Conservation (phyloP, 2,329 filamentous ascomycete genomes). For the Torrubiella hemipterigena region DNA sequence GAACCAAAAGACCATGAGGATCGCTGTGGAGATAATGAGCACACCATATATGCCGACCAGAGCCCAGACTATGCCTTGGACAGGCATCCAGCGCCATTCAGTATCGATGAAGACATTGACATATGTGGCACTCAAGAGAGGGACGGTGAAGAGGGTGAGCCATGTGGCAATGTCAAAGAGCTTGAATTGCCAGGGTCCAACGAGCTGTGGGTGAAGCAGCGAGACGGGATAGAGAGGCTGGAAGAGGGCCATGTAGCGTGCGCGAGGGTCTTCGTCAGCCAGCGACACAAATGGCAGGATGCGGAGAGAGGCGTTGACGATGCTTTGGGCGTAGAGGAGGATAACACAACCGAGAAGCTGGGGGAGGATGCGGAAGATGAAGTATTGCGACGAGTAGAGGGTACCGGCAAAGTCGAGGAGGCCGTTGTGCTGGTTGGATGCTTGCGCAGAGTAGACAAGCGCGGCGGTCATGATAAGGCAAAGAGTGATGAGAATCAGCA, state of each 20-base stretch:
- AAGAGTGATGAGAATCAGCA: constrained; percentile 47
- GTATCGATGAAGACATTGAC: constrained; percentile 45
- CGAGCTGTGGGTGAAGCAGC: constrained; percentile 49
- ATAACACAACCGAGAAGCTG: constrained; percentile 62
- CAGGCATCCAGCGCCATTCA: constrained; percentile 68
- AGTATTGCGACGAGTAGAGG: constrained; percentile 65
- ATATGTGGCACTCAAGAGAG: constrained; percentile 69
- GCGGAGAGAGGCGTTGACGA: constrained; percentile 64
- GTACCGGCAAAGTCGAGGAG: constrained; percentile 53
- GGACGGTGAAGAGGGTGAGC: constrained; percentile 69
- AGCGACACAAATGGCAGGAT: constrained; percentile 70
- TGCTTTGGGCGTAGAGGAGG: constrained; percentile 64
- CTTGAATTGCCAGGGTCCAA: constrained; percentile 55
- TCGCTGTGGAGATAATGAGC: constrained; percentile 40
- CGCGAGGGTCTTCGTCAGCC: constrained; percentile 47
- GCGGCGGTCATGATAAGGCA: constrained; percentile 60
- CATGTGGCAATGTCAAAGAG: constrained; percentile 58
- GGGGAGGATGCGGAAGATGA: constrained; percentile 76
- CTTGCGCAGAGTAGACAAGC: constrained; percentile 61
- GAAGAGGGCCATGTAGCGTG: constrained; percentile 55
- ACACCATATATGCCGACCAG: constrained; percentile 63
- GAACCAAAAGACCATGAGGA: constrained; percentile 52
- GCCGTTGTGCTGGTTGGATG: constrained; percentile 49
- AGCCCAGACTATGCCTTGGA: constrained; percentile 68
- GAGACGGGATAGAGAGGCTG: constrained; percentile 56